Evolutionary conservation across 23 red algal species (phyloP).

Genomic region (Cyanidium caldarium): DNA sequence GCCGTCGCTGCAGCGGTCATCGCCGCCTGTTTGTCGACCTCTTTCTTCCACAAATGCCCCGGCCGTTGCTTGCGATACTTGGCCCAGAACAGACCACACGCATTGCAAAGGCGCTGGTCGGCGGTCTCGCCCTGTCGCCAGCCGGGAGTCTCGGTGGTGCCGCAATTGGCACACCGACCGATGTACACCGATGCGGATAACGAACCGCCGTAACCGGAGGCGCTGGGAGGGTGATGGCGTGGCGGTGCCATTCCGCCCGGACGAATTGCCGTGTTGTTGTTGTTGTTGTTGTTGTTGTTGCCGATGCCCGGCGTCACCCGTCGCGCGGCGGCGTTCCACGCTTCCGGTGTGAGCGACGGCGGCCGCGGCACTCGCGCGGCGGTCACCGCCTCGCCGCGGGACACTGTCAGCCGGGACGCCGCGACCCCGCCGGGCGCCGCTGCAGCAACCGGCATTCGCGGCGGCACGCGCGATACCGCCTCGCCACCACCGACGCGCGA

Average conservation of each 20-base stretch:
- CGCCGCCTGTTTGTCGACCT: too few relatives aligned
- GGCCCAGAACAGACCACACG: conserved; percentile 20
- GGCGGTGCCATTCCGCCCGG: neutral
- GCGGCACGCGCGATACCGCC: too few relatives aligned
- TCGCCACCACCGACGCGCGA: too few relatives aligned
- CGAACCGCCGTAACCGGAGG: too few relatives aligned
- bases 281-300: neutral
- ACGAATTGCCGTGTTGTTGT: too few relatives aligned
- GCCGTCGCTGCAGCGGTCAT: too few relatives aligned
- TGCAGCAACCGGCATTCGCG: too few relatives aligned
- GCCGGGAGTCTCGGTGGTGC: conserved; percentile 9
- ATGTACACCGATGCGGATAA: neutral
- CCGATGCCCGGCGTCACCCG: neutral
- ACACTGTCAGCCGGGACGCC: neutral
- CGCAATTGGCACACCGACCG: conserved; percentile 12
- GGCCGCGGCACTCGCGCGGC: neutral
- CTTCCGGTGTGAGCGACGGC: too few relatives aligned
- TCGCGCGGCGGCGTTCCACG: neutral
- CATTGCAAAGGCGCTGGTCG: conserved; percentile 13
- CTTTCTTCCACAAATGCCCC: conserved; percentile 1
- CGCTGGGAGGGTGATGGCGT: too few relatives aligned
- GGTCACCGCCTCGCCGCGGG: neutral
- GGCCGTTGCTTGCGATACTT: conserved; percentile 13
- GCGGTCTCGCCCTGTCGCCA: conserved; percentile 9
- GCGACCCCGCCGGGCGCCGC: neutral